Base-by-base conservation (phyloP, 768 basidiomycete genomes). In the Boletus eberwhitei region DNA sequence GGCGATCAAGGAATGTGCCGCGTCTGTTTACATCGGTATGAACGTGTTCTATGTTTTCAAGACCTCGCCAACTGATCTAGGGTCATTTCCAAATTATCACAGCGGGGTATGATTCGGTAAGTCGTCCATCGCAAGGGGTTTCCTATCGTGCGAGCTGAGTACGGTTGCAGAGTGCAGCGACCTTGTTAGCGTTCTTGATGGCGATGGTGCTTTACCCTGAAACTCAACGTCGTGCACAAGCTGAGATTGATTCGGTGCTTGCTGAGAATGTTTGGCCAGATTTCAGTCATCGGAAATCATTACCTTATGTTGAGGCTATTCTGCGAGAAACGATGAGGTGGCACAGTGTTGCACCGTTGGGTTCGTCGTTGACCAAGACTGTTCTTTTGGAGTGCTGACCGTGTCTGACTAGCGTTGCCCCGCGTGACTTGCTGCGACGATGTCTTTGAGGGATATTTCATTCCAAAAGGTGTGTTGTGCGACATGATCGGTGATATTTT, bases 391-490 rank as follows among this genome's bases (percentile, higher is more conserved):
- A 12, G 46, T 29, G 37, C 57, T 66, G 36, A 68, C 29, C 5
- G 26, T 19, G 17, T 29, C n/a, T 4, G 19, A 49, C 44, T 39
- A 69, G 67, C 67, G 29, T 34, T 71, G 32, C 68, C 68, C 41
- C 70, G 65, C 39, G 60, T 60, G 57, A 71, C 69, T 19, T 53
- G 44, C 17, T 37, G 58, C 8, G 78, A 81, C 43, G 80, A 82
- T 54, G 61, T 71, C 4, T 81, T 78, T 53, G 71, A 75, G 2
- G 79, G 76, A 1, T 74, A 73, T 54, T 65, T 64, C 41, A 71
- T 75, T 37, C 74, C 75, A 16, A 68, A 69, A 54, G 75, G 74
- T 71, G 41, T 31, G 69, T 4, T 34, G 5, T 38, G 16, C 0
- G 39, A 48, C 19, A 32, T 43, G 38, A 50, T 50, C 14, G 3